phyloP scores from a whole-genome alignment of 1,284 basidiomycete species.

The Ustilago loliicola region DNA sequence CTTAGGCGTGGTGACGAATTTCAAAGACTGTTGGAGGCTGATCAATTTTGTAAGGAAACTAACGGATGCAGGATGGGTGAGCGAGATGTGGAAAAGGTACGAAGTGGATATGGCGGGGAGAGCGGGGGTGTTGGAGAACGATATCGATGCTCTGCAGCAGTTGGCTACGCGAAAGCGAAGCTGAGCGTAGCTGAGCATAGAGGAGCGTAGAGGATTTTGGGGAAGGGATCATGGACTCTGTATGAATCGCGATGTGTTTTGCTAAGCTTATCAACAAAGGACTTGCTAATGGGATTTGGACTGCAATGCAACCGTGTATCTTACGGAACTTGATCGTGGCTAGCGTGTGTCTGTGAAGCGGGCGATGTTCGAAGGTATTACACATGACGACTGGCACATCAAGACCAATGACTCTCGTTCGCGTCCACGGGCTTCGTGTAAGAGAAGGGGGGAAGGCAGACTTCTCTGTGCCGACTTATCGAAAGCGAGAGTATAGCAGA shows the following conservation, averaged over 20 bases:
- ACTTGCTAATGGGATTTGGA: neutral
- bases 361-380: no score
- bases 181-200: neutral
- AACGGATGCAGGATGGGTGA: conserved; percentile 3
- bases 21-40: conserved; percentile 28
- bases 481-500: no score
- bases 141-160: conserved; percentile 22
- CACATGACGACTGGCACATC: no score
- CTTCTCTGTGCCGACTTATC: no score
- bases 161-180: conserved; percentile 19
- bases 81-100: conserved; percentile 16
- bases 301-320: neutral
- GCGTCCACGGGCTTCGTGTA: no score
- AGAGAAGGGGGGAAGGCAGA: no score
- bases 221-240: neutral
- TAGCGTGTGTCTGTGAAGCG: no score
- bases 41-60: conserved; percentile 13
- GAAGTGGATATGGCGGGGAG: neutral
- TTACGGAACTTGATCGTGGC: no score
- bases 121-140: neutral
- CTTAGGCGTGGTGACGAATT: conserved; percentile 24
- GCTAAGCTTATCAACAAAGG: no score
- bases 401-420: no score
- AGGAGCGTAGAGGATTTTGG: no score
- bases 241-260: neutral